These are phyloP conservation scores for Aegilops speltoides DNA, from an alignment of 176 grass and related monocot species.

Conservation along the genomic window DNA sequence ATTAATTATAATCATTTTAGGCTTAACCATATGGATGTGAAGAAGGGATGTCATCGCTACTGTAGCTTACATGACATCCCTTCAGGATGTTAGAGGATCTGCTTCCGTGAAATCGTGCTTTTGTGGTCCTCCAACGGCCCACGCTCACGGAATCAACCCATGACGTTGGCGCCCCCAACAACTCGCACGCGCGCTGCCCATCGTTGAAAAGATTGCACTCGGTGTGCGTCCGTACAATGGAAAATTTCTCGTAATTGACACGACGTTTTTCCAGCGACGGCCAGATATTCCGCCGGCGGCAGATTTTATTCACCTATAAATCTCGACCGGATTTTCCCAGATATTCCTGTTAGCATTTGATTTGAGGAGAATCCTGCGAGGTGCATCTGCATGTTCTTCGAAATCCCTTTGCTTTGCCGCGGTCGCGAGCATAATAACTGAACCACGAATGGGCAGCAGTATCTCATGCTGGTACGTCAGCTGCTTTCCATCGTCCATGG, in stretches of 20 bases:
- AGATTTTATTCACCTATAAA: not conserved
- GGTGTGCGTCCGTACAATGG: not conserved
- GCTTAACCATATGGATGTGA: too few species aligned
- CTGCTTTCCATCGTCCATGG: not conserved
- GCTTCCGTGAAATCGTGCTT: too few species aligned
- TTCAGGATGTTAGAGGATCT: too few species aligned
- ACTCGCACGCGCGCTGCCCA: not conserved
- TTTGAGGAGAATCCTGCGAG: not conserved
- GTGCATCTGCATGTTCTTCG: constrained; percentile 10
- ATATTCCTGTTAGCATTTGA: too few species aligned
- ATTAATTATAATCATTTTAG: too few species aligned
- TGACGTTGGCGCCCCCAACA: not conserved
- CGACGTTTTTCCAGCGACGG: not conserved
- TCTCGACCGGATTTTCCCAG: not conserved
- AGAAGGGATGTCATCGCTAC: too few species aligned
- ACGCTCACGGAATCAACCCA: not conserved
- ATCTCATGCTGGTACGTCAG: not conserved
- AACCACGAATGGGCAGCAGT: too few species aligned
- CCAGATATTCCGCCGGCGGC: not conserved
- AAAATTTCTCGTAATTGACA: not conserved
- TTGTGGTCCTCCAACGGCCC: not conserved
- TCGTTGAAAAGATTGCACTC: not conserved
- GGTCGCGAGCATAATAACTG: too few species aligned
- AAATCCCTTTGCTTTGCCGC: too few species aligned
- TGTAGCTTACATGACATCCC: too few species aligned